A percentile compares a stretch with the other conserved stretches of the same genome.
These are phyloP conservation scores for Suhomyces emberorum DNA, from an alignment of 805 yeast species.

Conservation along the genomic window DNA sequence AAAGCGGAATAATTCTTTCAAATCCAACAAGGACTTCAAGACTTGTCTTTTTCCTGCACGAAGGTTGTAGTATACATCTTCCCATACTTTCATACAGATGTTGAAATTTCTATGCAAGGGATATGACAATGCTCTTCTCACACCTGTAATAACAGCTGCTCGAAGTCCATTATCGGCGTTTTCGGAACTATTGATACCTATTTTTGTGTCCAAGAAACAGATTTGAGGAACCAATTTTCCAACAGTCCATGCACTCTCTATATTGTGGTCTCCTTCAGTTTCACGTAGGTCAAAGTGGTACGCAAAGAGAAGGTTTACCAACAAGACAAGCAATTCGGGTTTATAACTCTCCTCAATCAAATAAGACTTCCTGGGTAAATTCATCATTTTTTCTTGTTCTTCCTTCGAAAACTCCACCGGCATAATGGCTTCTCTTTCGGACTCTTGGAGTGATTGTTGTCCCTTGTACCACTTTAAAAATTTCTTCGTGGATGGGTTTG, in stretches of 20 bases:
- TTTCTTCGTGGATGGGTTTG: slow-evolving; percentile 42
- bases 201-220: slow-evolving; percentile 61
- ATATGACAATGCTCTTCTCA: slow-evolving; percentile 70
- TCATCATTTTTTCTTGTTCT: slow-evolving; percentile 65
- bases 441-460: slow-evolving; percentile 25
- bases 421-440: slow-evolving; percentile 24
- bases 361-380: slow-evolving; percentile 63
- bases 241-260: slow-evolving; percentile 92
- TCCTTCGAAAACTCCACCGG: slow-evolving; percentile 53
- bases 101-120: slow-evolving; percentile 77
- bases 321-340: slow-evolving; percentile 53
- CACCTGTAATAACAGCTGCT: slow-evolving; percentile 56
- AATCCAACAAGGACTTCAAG: slow-evolving; percentile 54
- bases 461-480: slow-evolving; percentile 49
- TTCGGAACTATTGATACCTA: slow-evolving; percentile 31
- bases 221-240: slow-evolving; percentile 85
- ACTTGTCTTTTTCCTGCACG: slow-evolving; percentile 68
- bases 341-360: slow-evolving; percentile 50
- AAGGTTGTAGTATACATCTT: slow-evolving; percentile 63
- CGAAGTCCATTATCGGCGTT: slow-evolving; percentile 39
- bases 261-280: slow-evolving; percentile 64
- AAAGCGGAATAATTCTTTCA: slow-evolving; percentile 71
- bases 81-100: slow-evolving; percentile 63
- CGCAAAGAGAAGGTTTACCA: slow-evolving; percentile 67
- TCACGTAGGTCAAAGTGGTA: slow-evolving; percentile 74